Base-by-base conservation (phyloP, 192 early-diverging fungal species). In the Coemansia sp. region DNA sequence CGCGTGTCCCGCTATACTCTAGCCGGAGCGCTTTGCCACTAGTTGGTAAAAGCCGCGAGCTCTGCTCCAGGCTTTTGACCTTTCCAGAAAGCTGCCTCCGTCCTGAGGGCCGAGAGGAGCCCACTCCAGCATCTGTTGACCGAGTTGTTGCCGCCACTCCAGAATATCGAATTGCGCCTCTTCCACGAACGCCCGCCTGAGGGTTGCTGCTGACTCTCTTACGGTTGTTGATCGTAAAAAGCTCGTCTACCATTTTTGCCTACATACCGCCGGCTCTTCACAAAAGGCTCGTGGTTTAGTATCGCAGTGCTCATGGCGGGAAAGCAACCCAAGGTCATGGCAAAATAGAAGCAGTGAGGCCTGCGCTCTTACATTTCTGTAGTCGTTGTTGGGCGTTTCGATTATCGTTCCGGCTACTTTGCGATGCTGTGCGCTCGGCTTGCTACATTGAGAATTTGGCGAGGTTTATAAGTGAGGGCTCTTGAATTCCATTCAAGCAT, bases 341-440 rank as follows among this genome's bases (percentile, higher is more conserved):
- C n/a, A n/a, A 58, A 5, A n/a, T n/a, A 18, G 1, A n/a, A 37
- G n/a, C 14, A 8, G 5, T 6, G 2, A 35, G 9, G 56, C 3
- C 11, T 13, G 18, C 33, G 14, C n/a, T 11, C 56, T n/a, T 58
- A 58, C 56, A 21, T 58, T 58, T 58, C 56, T 58, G 7, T 23
- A 18, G 18, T 58, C 35, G 56, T 58, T 58, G 20, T 34, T 58
- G 36, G 56, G 56, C 35, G 56, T 58, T 6, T 58, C 56, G 11
- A 58, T 58, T 58, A 58, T 18, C 35, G 56, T 58, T 14, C 56
- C 56, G 10, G 18, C 20, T 37, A 37, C n/a, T 13, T 36, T 58
- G 56, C n/a, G 35, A 18, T 33, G 8, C 34, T 18, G 18, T 31
- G 5, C 26, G n/a, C 33, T 37, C 35, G 34, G 34, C 28, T 23